Evolutionary conservation across 164 flowering plant species (phyloP), one percentile per base, ranked within the genome.

Genomic region (Echeveria elegans): DNA sequence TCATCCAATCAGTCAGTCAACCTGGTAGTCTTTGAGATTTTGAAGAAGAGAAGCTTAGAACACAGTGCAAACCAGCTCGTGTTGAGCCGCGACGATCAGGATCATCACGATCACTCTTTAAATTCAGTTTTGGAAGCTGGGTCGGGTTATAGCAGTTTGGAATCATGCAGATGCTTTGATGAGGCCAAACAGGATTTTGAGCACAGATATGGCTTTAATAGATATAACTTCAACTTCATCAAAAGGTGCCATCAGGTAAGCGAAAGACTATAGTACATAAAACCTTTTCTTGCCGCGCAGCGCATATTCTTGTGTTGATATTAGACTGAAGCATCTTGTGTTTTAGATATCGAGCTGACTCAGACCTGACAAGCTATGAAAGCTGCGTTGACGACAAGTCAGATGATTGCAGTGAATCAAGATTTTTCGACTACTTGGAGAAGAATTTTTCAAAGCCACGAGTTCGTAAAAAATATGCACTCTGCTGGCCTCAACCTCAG

Each of bases 171-270:
- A 56, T 19, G 59, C 59, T 53, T 53, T 23, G 29, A 16, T 6
- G 30, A 53, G 30, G 59, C 59, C 30, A 53, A 23, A 30, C 59
- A 28, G 32, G 32, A 56, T 56, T 56, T 19, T 56, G 18, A 56
- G 32, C n/a, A 56, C 61, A 28, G 61, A 32, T 28, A 56, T 56
- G 61, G 32, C 61, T 19, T 32, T 56, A 32, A 56, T 56, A 14
- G 61, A 56, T 32, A 56, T 32, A 56, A 56, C 61, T 26, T n/a
- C n/a, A n/a, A n/a, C n/a, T 26, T 53, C 60, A 19, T 56, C 61
- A 56, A 53, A 26, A 53, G 0, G 4, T 26, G 12, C 60, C 60
- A 53, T 26, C 31, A 26, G 31, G 56, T 50, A 50, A 23, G 24
- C 18, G 15, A 7, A 50, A 23, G 24, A 48, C 14, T 40, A 2